A percentile compares a stretch with the other conserved stretches of the same genome.
These are phyloP conservation scores for Metroxylon sagu DNA, from an alignment of 176 grass and related monocot genomes.

Conservation along the genomic window DNA sequence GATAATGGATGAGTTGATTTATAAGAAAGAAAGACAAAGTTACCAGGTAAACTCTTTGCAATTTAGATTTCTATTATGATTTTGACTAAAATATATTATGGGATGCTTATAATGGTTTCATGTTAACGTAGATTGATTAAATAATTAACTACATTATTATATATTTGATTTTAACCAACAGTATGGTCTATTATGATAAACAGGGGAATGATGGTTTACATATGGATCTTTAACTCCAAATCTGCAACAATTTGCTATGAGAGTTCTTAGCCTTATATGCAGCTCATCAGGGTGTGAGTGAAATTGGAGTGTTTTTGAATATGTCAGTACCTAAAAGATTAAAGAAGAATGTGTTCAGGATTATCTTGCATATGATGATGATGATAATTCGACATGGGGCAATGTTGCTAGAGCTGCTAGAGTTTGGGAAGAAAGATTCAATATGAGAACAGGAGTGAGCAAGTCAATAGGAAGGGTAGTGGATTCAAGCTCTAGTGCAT, in stretches of 20 bases:
- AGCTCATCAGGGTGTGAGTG: background rate
- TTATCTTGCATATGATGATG: no score
- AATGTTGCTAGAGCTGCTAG: no score
- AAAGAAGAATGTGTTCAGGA: no score
- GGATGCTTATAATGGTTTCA: background rate
- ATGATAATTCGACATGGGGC: no score
- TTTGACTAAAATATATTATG: background rate
- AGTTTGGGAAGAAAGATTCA: no score
- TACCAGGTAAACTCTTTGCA: background rate
- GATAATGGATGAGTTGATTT: background rate
- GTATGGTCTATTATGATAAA: background rate
- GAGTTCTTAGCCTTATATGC: background rate
- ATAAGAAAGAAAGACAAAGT: background rate
- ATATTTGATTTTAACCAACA: background rate
- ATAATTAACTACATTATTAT: no score
- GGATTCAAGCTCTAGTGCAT: no score
- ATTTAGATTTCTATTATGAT: background rate
- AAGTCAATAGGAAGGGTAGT: no score
- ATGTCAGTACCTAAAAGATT: background rate
- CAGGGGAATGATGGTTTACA: background rate
- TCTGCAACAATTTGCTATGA: background rate
- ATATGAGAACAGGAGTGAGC: no score
- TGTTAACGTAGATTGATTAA: no score
- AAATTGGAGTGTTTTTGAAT: background rate
- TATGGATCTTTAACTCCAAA: background rate